These are phyloP conservation scores for Endotrypanum monterogeii DNA, from an alignment of 208 protist species.

Conservation along the genomic window DNA sequence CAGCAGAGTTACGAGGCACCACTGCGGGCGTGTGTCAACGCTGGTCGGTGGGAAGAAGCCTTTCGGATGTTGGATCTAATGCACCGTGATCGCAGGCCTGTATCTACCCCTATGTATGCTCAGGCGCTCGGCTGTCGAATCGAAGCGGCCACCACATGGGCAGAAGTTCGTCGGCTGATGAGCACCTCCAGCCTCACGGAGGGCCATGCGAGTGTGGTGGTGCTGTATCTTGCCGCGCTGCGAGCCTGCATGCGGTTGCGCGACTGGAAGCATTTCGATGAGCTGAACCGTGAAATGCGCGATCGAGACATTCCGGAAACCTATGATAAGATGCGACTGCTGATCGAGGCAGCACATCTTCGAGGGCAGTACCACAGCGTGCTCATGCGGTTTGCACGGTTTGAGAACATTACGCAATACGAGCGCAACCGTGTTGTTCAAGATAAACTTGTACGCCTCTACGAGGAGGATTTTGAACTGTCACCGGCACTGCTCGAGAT, in stretches of 20 bases:
- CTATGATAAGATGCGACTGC: constrained; percentile 72
- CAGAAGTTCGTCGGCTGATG: constrained; percentile 45
- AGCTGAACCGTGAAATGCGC: constrained; percentile 62
- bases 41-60: constrained; percentile 57
- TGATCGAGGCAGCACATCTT: constrained; percentile 64
- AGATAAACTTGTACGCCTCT: constrained; percentile 45
- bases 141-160: constrained; percentile 31
- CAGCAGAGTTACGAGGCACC: constrained; percentile 79
- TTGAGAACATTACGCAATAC: constrained; percentile 62
- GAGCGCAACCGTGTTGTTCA: constrained; percentile 49
- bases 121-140: constrained; percentile 45
- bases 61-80: constrained; percentile 48
- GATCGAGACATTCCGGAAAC: constrained; percentile 56
- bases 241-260: constrained; percentile 55
- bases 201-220: constrained; percentile 23
- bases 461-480: constrained; percentile 66
- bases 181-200: constrained; percentile 34
- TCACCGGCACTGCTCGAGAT: constrained; percentile 57
- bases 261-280: constrained; percentile 66
- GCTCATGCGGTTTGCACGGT: constrained; percentile 65
- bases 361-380: constrained; percentile 57
- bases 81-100: constrained; percentile 52
- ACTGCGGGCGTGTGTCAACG: constrained; percentile 60
- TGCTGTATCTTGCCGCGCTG: constrained; percentile 59
- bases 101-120: constrained; percentile 55